Percentiles rank a stretch among this genome's conserved stretches.
phyloP scores from a whole-genome alignment of 192 early-diverging fungal genomes.

The Coemansia javaensis region DNA sequence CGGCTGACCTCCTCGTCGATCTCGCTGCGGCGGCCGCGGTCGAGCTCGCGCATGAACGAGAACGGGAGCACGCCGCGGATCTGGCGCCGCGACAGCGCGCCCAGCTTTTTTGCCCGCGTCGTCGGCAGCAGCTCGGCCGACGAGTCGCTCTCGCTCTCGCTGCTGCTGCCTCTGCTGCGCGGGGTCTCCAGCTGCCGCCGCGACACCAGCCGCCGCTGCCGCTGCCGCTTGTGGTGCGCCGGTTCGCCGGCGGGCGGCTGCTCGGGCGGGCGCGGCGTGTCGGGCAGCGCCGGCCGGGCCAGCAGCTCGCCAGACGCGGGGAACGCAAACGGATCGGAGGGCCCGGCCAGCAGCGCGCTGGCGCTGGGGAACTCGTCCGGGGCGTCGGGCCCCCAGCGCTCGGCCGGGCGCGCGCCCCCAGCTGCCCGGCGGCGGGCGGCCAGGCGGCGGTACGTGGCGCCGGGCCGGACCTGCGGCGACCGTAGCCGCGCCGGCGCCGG shows the following conservation, averaged over 20 bases:
- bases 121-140: slow-evolving; percentile 8
- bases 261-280: no score
- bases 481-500: not conserved
- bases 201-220: slow-evolving; percentile 2
- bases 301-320: not conserved
- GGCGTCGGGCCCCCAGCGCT: no score
- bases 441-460: slow-evolving; percentile 25
- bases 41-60: slow-evolving; percentile 42
- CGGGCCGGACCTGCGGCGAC: slow-evolving; percentile 4
- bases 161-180: not conserved
- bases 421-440: slow-evolving; percentile 12
- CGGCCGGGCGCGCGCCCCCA: no score
- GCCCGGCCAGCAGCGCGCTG: slow-evolving; percentile 2
- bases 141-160: not conserved
- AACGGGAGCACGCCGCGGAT: slow-evolving; percentile 45
- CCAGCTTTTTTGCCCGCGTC: slow-evolving; percentile 10
- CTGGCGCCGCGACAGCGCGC: slow-evolving; percentile 24
- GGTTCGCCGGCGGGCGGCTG: no score
- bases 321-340: slow-evolving; percentile 1
- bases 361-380: slow-evolving; percentile 4
- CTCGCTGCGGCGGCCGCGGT: slow-evolving; percentile 9
- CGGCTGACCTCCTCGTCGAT: slow-evolving; percentile 11
- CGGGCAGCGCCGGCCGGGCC: no score
- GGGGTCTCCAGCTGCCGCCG: not conserved
- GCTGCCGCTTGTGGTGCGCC: not conserved